These are phyloP conservation scores for Rhynchospora breviuscula DNA, from an alignment of 176 grass and related monocot genomes.

Conservation along the genomic window DNA sequence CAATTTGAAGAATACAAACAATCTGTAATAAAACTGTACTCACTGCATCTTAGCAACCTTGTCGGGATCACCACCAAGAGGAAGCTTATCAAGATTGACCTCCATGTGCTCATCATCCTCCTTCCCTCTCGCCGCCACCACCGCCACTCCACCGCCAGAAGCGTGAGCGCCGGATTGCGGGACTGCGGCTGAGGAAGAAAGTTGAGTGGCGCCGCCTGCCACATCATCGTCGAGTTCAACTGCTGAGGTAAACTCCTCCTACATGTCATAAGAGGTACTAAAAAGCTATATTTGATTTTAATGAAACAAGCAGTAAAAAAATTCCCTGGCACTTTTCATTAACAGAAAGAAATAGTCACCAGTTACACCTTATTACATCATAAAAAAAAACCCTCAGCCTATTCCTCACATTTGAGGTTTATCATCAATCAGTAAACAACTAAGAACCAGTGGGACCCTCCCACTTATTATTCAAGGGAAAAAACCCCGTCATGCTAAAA, in stretches of 20 bases:
- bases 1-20: neutral
- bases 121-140: constrained; percentile 24
- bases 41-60: constrained; percentile 98
- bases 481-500: too few relatives aligned
- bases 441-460: too few relatives aligned
- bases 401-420: too few relatives aligned
- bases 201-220: constrained; percentile 13
- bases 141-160: constrained; percentile 5
- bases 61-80: constrained; percentile 71
- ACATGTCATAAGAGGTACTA: too few relatives aligned
- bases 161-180: constrained; percentile 16
- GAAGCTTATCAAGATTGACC: constrained; percentile 82
- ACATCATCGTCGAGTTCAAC: constrained; percentile 22
- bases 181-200: constrained; percentile 18
- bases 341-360: too few relatives aligned
- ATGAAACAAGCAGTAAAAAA: too few relatives aligned
- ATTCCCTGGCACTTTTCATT: too few relatives aligned
- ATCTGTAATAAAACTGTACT: constrained; percentile 1
- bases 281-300: too few relatives aligned
- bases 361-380: too few relatives aligned
- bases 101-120: constrained; percentile 98
- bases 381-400: too few relatives aligned
- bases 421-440: too few relatives aligned
- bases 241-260: constrained; percentile 2
- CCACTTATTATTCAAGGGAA: too few relatives aligned